Percentiles rank a stretch among this genome's conserved stretches.
Evolutionary conservation across 768 basidiomycete species (phyloP).

Genomic region (Jaapia argillacea): DNA sequence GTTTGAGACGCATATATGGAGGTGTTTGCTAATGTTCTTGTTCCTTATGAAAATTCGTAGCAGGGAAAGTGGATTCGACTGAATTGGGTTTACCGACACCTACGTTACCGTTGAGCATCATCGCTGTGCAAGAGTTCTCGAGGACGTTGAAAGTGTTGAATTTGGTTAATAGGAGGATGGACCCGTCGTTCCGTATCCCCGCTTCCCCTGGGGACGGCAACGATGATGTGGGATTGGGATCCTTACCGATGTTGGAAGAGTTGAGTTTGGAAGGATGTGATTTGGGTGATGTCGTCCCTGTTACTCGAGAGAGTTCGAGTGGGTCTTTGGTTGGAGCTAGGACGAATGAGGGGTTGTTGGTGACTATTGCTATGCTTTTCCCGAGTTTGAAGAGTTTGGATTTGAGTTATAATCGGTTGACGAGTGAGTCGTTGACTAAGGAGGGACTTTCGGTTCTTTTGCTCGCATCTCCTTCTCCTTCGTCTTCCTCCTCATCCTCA

Average conservation of each 20-base stretch:
- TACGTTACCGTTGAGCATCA: constrained; percentile 55
- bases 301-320: constrained; percentile 26
- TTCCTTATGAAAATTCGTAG: no score
- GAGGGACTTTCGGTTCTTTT: constrained; percentile 41
- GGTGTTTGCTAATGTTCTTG: no score
- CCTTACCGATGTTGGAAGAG: constrained; percentile 65
- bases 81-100: constrained; percentile 55
- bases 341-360: constrained; percentile 43
- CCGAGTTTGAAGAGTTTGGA: constrained; percentile 62
- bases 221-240: constrained; percentile 15
- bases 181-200: constrained; percentile 54
- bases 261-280: constrained; percentile 67
- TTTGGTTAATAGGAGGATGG: constrained; percentile 56
- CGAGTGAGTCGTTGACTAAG: constrained; percentile 38
- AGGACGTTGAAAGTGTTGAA: constrained; percentile 45
- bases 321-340: constrained; percentile 26
- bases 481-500: no score
- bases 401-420: constrained; percentile 65
- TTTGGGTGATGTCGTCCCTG: constrained; percentile 46
- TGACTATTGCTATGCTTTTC: constrained; percentile 54
- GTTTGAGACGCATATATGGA: no score
- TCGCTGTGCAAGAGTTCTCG: constrained; percentile 51
- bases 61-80: constrained; percentile 7
- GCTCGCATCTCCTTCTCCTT: constrained; percentile 19
- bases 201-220: constrained; percentile 14